phyloP scores from a whole-genome alignment of 768 basidiomycete species.

The Suillus cothurnatus region DNA sequence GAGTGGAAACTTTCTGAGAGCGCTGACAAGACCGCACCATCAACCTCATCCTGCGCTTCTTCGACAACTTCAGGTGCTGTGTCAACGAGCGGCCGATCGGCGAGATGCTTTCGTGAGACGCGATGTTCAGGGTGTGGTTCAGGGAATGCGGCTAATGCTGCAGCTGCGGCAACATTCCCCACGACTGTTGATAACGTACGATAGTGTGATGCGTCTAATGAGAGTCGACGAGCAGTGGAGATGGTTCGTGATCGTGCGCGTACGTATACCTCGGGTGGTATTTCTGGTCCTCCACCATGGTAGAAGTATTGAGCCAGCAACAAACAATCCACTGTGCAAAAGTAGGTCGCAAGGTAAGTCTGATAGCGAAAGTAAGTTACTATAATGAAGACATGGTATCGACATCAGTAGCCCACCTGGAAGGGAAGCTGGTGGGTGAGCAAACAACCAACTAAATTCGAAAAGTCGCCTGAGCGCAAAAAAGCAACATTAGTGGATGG shows the following conservation, averaged over 20 bases:
- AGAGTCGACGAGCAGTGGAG: conserved; percentile 47
- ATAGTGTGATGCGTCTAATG: conserved; percentile 63
- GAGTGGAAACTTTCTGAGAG: conserved; percentile 81
- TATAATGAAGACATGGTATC: conserved; percentile 14
- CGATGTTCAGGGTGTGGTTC: conserved; percentile 46
- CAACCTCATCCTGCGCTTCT: conserved; percentile 41
- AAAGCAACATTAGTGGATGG: background rate
- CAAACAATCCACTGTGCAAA: conserved; percentile 77
- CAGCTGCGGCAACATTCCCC: conserved; percentile 71
- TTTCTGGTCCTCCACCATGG: conserved; percentile 49
- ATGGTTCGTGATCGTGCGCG: conserved; percentile 46
- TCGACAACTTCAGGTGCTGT: conserved; percentile 23
- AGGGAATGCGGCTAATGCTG: conserved; percentile 67
- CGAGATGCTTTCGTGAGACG: conserved; percentile 30
- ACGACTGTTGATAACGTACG: conserved; percentile 70
- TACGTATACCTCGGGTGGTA: conserved; percentile 36
- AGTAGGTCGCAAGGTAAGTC: conserved; percentile 93
- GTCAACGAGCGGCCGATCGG: conserved; percentile 27
- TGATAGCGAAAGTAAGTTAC: conserved; percentile 31
- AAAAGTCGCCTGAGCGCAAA: conserved; percentile 88
- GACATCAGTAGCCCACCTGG: conserved; percentile 58
- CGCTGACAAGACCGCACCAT: conserved; percentile 54
- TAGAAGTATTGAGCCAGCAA: conserved; percentile 83
- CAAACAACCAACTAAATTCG: conserved; percentile 90
- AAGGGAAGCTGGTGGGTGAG: conserved; percentile 94